Conservation (phyloP, 805 yeast genomes). For the Ogataea pignaliae region DNA sequence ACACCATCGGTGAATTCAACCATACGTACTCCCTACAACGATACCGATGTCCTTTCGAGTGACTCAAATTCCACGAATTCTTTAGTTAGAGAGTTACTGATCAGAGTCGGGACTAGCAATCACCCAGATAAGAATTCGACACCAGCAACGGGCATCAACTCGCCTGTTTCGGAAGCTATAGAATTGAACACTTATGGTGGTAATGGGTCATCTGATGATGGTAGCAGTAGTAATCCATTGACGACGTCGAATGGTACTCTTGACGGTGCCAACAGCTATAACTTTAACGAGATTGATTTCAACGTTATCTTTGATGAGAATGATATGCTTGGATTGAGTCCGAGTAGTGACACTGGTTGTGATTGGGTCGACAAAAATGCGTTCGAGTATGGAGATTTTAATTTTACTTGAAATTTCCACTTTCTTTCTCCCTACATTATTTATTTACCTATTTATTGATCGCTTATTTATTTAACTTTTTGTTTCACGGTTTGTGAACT, state of each 20-base stretch:
- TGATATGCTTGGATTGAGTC: constrained; percentile 19
- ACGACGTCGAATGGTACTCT: not conserved
- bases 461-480: not conserved
- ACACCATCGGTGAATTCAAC: too few relatives aligned
- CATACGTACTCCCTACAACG: too few relatives aligned
- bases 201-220: not conserved
- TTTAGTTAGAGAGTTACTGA: too few relatives aligned
- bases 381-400: constrained; percentile 34
- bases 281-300: constrained; percentile 23
- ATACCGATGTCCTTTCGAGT: too few relatives aligned
- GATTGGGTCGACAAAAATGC: constrained; percentile 52
- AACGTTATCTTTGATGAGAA: constrained; percentile 20
- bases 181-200: not conserved
- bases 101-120: too few relatives aligned
- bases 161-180: too few relatives aligned
- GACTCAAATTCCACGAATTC: too few relatives aligned
- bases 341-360: constrained; percentile 47
- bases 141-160: too few relatives aligned
- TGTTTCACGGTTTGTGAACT: too few relatives aligned
- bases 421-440: not conserved
- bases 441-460: not conserved
- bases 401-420: constrained; percentile 4
- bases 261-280: constrained; percentile 1
- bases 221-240: not conserved
- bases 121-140: too few relatives aligned